Base-by-base conservation (phyloP, 2,329 filamentous ascomycete genomes). In the Aureobasidium sp. region DNA sequence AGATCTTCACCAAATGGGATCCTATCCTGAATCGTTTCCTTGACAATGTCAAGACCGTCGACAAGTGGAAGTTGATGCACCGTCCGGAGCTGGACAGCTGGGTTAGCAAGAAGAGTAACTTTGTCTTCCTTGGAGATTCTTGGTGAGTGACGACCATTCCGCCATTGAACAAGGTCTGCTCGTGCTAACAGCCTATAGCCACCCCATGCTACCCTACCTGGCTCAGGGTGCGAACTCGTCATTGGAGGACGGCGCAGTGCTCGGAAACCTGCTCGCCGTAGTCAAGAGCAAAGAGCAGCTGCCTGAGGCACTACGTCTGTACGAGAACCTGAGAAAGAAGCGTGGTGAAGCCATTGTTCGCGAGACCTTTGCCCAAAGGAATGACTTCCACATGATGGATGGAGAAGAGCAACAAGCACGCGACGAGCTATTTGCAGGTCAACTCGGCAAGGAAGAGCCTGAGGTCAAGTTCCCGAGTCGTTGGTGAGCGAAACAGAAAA, bases 11-110 rank as follows among this genome's bases (percentile, higher is more conserved):
- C 6, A 78, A 76, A 0, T 90, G 87, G 87, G 86, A 89, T 73
- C 85, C 85, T 7, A 77, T 85, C 50, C 67, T 77, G 54, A 78
- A 72, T 24, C 68, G 70, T 17, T 76, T 81, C 50, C 70, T 81
- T 14, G 72, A 73, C 3, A 77, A 79, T 47, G 84, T 88, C 0
- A 78, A 82, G 40, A 77, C 73, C 1, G 84, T 88, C 0, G 81
- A 85, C 42, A 89, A 89, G 70, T 90, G 87, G 87, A 86, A 84
- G 68, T 70, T 90, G 37, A 85, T 88, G 82, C 79, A 83, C 45
- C 67, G 77, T 48, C 74, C 76, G 2, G 79, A 83, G 64, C 74
- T 86, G 67, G 73, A 77, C 11, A 78, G 73, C 2, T 86, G 84
- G 84, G 75, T 83, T 0, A 83, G 80, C 62, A 72, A 78, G 0